phyloP scores from a whole-genome alignment of 2,329 filamentous ascomycete genomes.

The Fusarium sp. region DNA sequence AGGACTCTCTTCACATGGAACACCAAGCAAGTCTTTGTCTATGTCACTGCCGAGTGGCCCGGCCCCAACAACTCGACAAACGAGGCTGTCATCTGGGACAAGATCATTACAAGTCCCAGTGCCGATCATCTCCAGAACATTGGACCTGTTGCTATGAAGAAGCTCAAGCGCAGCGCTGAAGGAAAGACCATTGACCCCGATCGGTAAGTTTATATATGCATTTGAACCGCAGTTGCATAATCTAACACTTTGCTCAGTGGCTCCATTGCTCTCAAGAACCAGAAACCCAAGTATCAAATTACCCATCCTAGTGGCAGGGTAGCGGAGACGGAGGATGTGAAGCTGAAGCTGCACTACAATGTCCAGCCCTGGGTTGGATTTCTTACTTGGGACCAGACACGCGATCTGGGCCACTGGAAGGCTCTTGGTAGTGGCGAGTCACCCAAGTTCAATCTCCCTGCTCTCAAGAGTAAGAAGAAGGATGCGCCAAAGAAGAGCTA shows the following conservation, averaged over 20 bases:
- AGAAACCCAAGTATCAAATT: conserved; percentile 96
- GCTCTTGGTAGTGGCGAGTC: conserved; percentile 72
- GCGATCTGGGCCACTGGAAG: conserved; percentile 71
- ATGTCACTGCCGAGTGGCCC: conserved; percentile 84
- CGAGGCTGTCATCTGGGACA: conserved; percentile 94
- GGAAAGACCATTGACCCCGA: conserved; percentile 70
- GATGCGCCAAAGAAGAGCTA: conserved; percentile 41
- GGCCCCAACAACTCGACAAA: conserved; percentile 59
- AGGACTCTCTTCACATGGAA: conserved; percentile 98
- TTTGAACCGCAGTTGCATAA: not conserved
- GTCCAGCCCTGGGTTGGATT: conserved; percentile 96
- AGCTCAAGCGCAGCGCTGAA: conserved; percentile 67
- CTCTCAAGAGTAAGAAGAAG: conserved; percentile 68
- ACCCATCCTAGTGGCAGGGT: conserved; percentile 87
- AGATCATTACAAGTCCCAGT: conserved; percentile 83
- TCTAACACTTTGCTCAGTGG: conserved; percentile 63
- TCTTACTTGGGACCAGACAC: conserved; percentile 80
- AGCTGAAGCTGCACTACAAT: conserved; percentile 89
- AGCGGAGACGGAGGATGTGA: conserved; percentile 77
- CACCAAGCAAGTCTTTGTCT: conserved; percentile 98
- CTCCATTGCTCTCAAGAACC: conserved; percentile 80
- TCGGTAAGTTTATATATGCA: conserved; percentile 55
- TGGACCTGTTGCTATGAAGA: conserved; percentile 69
- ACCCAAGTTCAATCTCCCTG: conserved; percentile 72
- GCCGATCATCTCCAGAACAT: conserved; percentile 72